Percentiles rank a stretch among this genome's conserved stretches.
phyloP scores from a whole-genome alignment of 352 stramenopile species.

The Thalassiosira livingstoniorum region DNA sequence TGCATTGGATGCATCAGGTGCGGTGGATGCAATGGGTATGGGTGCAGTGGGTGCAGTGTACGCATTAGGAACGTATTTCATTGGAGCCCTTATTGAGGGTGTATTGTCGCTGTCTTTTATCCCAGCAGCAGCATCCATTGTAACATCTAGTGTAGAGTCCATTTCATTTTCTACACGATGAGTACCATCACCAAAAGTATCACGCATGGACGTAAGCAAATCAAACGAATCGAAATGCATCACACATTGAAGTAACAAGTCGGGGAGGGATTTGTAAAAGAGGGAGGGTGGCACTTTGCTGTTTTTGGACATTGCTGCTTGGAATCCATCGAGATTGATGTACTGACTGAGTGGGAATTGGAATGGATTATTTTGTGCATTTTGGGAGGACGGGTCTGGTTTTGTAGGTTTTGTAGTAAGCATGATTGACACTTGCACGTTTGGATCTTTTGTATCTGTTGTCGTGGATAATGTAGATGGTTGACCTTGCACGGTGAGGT shows the following conservation, averaged over 20 bases:
- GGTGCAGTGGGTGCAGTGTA: neutral
- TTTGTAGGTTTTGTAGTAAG: conserved; percentile 1
- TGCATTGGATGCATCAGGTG: neutral
- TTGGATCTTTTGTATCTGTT: neutral
- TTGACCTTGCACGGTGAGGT: neutral
- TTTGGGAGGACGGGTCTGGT: neutral
- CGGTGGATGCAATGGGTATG: neutral
- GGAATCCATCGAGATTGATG: conserved; percentile 77
- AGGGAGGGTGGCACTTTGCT: conserved; percentile 57
- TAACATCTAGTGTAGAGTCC: neutral
- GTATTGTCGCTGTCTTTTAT: neutral
- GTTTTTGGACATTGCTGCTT: conserved; percentile 31
- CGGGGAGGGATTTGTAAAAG: conserved; percentile 74
- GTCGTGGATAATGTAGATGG: conserved; percentile 10
- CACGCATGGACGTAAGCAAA: conserved; percentile 31
- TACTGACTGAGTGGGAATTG: conserved; percentile 65
- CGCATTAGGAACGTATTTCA: neutral
- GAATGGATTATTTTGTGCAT: conserved; percentile 18
- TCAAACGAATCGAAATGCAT: conserved; percentile 64
- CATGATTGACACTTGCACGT: neutral
- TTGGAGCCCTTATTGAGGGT: neutral
- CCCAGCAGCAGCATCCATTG: neutral
- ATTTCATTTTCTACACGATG: neutral
- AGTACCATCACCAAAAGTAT: conserved; percentile 25
- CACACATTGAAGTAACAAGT: conserved; percentile 67